Percentiles rank a stretch among this genome's conserved stretches.
phyloP scores from a whole-genome alignment of 2,329 filamentous ascomycete species.

The Monilinia vaccinii-corymbosi region DNA sequence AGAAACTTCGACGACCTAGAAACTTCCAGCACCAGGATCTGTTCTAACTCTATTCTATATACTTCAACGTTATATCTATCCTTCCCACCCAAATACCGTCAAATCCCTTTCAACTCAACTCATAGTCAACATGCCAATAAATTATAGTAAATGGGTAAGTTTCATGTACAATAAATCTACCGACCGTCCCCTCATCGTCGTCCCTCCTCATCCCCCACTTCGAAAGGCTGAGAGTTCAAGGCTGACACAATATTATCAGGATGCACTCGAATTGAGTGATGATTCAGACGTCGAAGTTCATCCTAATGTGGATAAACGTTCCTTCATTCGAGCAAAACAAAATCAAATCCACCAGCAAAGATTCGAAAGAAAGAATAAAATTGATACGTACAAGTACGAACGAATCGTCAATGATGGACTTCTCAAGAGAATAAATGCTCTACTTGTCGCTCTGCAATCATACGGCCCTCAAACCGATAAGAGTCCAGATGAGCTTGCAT shows the following conservation, averaged over 20 bases:
- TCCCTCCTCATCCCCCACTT: conserved; percentile 2
- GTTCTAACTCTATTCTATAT: no score
- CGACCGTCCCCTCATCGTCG: background rate
- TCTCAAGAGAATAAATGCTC: conserved; percentile 68
- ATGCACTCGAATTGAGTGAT: conserved; percentile 91
- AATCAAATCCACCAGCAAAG: conserved; percentile 92
- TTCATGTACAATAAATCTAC: background rate
- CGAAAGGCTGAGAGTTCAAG: conserved; percentile 26
- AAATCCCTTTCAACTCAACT: no score
- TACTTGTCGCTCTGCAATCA: conserved; percentile 65
- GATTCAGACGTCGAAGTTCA: conserved; percentile 98
- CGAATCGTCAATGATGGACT: conserved; percentile 87
- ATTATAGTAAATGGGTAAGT: conserved; percentile 50
- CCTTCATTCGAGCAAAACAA: conserved; percentile 97
- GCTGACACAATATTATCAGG: conserved; percentile 38
- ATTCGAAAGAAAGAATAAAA: conserved; percentile 75
- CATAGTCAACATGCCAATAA: conserved; percentile 42
- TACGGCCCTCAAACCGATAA: conserved; percentile 61
- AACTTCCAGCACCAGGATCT: no score
- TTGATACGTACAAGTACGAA: conserved; percentile 87
- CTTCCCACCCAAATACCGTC: no score
- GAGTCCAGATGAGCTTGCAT: conserved; percentile 71
- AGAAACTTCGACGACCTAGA: no score
- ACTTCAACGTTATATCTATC: no score
- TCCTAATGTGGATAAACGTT: conserved; percentile 96